Percentiles rank a stretch among this genome's conserved stretches.
phyloP scores from a whole-genome alignment of 139 green algal species.

The Coelastrella sp. region DNA sequence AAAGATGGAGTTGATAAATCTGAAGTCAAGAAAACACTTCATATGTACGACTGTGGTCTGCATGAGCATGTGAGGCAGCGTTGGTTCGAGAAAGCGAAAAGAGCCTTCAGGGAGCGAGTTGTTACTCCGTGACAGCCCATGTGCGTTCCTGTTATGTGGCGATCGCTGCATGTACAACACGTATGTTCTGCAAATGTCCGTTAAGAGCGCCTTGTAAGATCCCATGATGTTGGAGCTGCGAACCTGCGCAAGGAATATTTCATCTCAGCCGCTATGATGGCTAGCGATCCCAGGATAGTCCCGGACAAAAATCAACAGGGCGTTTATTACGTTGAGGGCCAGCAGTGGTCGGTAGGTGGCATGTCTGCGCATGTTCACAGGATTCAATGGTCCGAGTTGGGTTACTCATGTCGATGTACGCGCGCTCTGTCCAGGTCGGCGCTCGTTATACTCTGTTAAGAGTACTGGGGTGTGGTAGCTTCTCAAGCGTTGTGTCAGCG shows the following conservation, averaged over 20 bases:
- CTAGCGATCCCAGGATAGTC: not conserved
- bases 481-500: conserved; percentile 79
- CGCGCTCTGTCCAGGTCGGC: conserved; percentile 63
- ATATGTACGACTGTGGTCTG: not conserved
- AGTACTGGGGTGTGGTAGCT: conserved; percentile 80
- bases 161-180: not conserved
- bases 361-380: not conserved
- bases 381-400: not conserved
- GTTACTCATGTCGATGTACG: not conserved
- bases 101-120: not conserved
- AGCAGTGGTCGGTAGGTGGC: conserved; percentile 50
- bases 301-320: conserved; percentile 47
- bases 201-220: not conserved
- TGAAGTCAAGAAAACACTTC: no score
- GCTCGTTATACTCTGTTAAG: conserved; percentile 71
- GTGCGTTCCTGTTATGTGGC: not conserved
- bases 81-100: not conserved
- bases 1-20: no score
- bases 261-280: not conserved
- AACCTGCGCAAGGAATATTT: not conserved
- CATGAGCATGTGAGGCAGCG: not conserved
- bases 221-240: not conserved
- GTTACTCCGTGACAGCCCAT: not conserved
- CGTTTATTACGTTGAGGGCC: conserved; percentile 52
- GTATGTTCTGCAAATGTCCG: not conserved